These are phyloP conservation scores for Martensiomyces pterosporus DNA, from an alignment of 192 early-diverging fungal species.

Conservation along the genomic window DNA sequence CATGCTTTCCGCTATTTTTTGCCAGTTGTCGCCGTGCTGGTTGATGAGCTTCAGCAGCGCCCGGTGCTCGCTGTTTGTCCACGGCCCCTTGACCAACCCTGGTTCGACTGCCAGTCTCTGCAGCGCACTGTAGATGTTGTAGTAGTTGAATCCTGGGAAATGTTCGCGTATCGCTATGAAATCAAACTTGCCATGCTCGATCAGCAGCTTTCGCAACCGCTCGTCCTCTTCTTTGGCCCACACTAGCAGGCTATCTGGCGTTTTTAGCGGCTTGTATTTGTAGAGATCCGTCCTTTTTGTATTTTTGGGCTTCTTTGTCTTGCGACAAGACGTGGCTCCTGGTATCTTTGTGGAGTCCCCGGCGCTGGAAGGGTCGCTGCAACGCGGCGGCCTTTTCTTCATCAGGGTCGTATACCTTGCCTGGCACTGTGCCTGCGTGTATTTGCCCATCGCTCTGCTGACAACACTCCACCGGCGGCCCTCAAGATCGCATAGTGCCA, in stretches of 20 bases:
- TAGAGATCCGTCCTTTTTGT: neutral
- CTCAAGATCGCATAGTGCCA: neutral
- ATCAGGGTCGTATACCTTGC: conserved; percentile 1
- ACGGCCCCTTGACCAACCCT: neutral
- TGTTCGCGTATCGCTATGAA: neutral
- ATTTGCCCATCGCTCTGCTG: neutral
- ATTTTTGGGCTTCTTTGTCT: too few relatives aligned
- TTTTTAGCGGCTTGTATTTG: neutral
- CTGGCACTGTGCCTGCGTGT: neutral
- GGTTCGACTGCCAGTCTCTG: neutral
- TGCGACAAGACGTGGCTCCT: too few relatives aligned
- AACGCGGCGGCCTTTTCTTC: neutral
- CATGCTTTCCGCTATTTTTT: conserved; percentile 10
- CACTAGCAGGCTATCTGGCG: neutral
- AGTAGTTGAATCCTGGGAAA: conserved; percentile 4
- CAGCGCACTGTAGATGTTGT: conserved; percentile 4
- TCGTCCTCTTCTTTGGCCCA: conserved; percentile 9
- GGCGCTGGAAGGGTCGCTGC: neutral
- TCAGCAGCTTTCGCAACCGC: conserved; percentile 8
- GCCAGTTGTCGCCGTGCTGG: conserved; percentile 17
- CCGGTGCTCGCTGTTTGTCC: conserved; percentile 13
- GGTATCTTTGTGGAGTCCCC: too few relatives aligned
- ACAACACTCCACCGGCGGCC: conserved; percentile 3
- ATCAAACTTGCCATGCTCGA: conserved; percentile 3
- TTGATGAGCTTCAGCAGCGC: conserved; percentile 12